Evolutionary conservation across 2,329 filamentous ascomycete genomes (phyloP).

Genomic region (Zymoseptoria ardabiliae): DNA sequence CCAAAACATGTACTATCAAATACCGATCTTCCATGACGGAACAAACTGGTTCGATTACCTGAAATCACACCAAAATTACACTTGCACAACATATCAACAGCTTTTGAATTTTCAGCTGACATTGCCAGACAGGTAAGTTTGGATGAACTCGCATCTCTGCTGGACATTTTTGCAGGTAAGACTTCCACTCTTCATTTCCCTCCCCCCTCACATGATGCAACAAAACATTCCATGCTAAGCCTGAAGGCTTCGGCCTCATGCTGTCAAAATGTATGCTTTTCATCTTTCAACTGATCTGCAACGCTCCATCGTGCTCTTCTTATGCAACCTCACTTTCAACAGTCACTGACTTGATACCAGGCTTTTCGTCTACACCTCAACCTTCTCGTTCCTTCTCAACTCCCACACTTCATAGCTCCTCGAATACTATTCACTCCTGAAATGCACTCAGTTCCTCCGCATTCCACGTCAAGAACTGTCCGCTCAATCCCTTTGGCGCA

Average conservation of each 20-base stretch:
- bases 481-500: conserved; percentile 61
- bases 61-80: conserved; percentile 19
- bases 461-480: conserved; percentile 62
- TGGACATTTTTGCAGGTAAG: no score
- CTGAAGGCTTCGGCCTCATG: conserved; percentile 57
- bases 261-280: conserved; percentile 66
- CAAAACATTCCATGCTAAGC: conserved; percentile 69
- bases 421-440: conserved; percentile 17
- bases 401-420: neutral
- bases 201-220: conserved; percentile 53
- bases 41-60: conserved; percentile 43
- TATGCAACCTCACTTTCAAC: neutral
- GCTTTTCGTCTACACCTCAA: neutral
- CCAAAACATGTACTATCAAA: conserved; percentile 44
- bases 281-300: conserved; percentile 69
- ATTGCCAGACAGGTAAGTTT: conserved; percentile 17
- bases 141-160: conserved; percentile 24
- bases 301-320: neutral
- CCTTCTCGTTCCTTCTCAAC: neutral
- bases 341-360: neutral
- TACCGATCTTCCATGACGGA: conserved; percentile 40
- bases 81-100: neutral
- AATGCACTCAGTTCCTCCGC: conserved; percentile 27
- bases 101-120: conserved; percentile 12
- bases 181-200: conserved; percentile 17